phyloP scores from a whole-genome alignment of 2,329 filamentous ascomycete genomes.

The Pyrenophora seminiperda region DNA sequence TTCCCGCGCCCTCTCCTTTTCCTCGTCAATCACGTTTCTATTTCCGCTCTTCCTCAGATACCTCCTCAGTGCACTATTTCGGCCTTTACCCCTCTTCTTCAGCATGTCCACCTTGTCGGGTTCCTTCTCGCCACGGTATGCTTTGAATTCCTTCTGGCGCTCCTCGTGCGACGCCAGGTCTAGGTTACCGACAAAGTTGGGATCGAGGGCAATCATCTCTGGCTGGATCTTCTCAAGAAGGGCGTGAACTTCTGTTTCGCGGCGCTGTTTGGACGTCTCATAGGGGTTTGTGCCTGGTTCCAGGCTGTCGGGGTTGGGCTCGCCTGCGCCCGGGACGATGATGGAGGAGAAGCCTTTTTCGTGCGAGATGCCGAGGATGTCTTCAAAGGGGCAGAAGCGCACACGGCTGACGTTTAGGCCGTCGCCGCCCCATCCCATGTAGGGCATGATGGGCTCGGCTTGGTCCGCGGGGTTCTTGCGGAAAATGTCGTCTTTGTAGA shows the following conservation, averaged over 20 bases:
- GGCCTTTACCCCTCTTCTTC: constrained; percentile 81
- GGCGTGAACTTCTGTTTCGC: constrained; percentile 86
- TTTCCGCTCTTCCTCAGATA: constrained; percentile 89
- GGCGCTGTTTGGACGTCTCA: constrained; percentile 89
- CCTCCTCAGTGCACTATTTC: constrained; percentile 86
- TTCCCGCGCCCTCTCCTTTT: constrained; percentile 83
- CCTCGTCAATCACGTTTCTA: constrained; percentile 96
- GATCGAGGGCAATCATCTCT: constrained; percentile 95
- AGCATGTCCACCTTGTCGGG: constrained; percentile 63
- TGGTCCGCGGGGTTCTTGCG: constrained; percentile 72
- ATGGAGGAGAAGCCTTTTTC: constrained; percentile 85
- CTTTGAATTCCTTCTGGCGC: constrained; percentile 68
- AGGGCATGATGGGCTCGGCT: constrained; percentile 76
- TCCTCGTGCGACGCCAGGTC: constrained; percentile 81
- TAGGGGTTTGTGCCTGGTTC: constrained; percentile 83
- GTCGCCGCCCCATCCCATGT: constrained; percentile 91
- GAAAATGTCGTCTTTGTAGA: constrained; percentile 87
- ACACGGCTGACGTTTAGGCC: constrained; percentile 80
- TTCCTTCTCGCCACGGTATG: constrained; percentile 73
- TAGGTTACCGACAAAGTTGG: constrained; percentile 86
- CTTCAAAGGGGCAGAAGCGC: constrained; percentile 92
- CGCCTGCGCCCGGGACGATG: constrained; percentile 91
- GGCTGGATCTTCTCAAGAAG: constrained; percentile 94
- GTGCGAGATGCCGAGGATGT: constrained; percentile 85
- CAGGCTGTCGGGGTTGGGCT: constrained; percentile 93